Evolutionary conservation across 345 rosid species (phyloP), one percentile per base, ranked within the genome.

Genomic region (Acer campestre): DNA sequence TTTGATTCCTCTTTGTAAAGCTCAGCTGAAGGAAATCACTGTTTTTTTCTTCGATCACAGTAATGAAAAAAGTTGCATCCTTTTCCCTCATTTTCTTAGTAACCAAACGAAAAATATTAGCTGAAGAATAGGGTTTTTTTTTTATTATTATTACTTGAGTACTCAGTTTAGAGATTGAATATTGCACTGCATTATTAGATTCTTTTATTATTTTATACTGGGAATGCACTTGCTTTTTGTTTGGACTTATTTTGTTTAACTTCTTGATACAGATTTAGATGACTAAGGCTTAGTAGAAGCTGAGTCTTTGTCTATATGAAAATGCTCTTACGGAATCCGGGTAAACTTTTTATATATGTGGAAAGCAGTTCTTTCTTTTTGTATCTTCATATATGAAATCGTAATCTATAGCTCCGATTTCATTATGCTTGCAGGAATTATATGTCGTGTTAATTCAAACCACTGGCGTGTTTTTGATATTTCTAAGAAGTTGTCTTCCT

Each of bases 341-440:
- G 78, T 67, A 40, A 75, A 64, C 40, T 17, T 74, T 44, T 64
- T 25, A 2, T 40, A 42, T 56, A 12, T 46, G 12, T 18, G 7
- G 53, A 9, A 46, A 31, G 25, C 10, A 53, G 42, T 31, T 22
- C 59, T 58, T 65, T 29, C 10, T 20, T 14, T 51, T 35, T 75
- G 22, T 64, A 27, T 12, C 70, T 75, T 75, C 12, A 2, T n/a
- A 18, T 67, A 66, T 53, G 46, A 53, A 12, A 51, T 65, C 22
- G 2, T 49, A 67, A 22, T 25, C 49, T 12, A 10, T 40, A 20
- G 61, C 18, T 7, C 8, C 35, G 16, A 31, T 42, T 75, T 9
- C 27, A 53, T 70, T 58, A 70, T 67, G 78, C 2, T 79, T 82
- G 83, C 83, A 88, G 95, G 90, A 77, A 70, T 61, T 79, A 51